Base-by-base conservation (phyloP, 2,329 filamentous ascomycete species). In the Zarea fungicola region DNA sequence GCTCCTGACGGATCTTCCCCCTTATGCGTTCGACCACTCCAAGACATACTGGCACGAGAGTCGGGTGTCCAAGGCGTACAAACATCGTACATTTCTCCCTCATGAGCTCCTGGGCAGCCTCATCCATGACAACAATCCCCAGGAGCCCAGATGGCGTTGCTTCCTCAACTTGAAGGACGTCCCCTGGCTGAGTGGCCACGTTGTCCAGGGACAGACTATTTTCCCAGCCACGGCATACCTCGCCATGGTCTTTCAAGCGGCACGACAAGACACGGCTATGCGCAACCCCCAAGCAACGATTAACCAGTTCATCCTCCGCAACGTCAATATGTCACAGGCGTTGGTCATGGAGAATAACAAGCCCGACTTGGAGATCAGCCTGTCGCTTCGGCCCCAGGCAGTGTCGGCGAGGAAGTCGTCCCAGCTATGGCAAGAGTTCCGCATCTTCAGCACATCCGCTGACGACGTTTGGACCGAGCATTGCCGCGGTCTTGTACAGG, bases 111-210 rank as follows among this genome's bases (percentile, higher is more conserved):
- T 59, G 3, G 57, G 57, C 14, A 31, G 26, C 4, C 52, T 36
- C 10, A 16, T 31, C 4, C n/a, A 21, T 2, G 54, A 57, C 18
- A 47, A 39, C 41, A 54, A 55, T 43, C 50, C 66, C 65, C 37
- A 45, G 5, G 32, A 51, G n/a, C 4, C 49, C 10, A 44, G 44
- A 14, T 60, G 55, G 57, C 47, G 51, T 18, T 56, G 58, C 42
- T 41, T 55, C 11, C 28, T 60, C 7, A 49, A 48, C 42, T 31
- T 41, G 22, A 10, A 8, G 10, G 52, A 59, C 31, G 19, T 59
- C 9, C 61, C 72, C 28, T 74, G 73, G 35, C 65, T 69, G 6
- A 57, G 66, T 41, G 68, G 70, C 49, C 72, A 73, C 58, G 47
- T 56, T 23, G 65, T 73, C 61, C 66, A 71, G 52, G 71, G 65